Evolutionary conservation across 176 grass and related monocot genomes (phyloP), one percentile per base, ranked within the genome.

Genomic region (Alloteropsis semialata): DNA sequence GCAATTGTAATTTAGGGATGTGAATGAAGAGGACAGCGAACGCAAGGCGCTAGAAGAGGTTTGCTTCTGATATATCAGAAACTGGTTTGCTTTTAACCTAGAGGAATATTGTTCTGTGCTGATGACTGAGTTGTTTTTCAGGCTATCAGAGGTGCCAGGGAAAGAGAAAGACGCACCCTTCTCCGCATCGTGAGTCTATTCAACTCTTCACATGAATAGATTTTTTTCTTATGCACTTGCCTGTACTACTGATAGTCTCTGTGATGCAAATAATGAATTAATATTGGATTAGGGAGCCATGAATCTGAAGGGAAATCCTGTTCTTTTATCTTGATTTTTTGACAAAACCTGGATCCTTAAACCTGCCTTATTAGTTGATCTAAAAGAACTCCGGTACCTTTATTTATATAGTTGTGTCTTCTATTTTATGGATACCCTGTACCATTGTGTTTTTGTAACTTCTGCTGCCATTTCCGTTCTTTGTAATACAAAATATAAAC

Each of bases 111-210:
- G 28, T 72, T 73, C 77, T 65, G 29, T 83, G 65, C 56, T 91
- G 46, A 84, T 18, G 13, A 54, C 16, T 56, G 29, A 53, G 58
- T 56, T 84, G 9, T 66, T 74, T 79, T 88, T 63, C 37, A 98
- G 96, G 92, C 92, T 38, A 85, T 98, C 80, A 93, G 76, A 82
- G 90, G 78, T 93, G 92, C 96, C 42, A 89, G 92, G 64, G 96
- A 95, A 63, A 91, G 96, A 74, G 92, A 98, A 21, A 68, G 92
- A 30, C 88, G 96, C 27, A 91, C 90, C 19, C 96, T 98, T 87
- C 78, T 98, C 91, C 96, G 89, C 67, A 61, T 94, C 28, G 96
- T 98, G 68, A 95, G 92, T 49, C 13, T 55, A 29, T 77, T 76
- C 34, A 90, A 57, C 37, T 82, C 69, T 49, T 72, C 21, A 17